A percentile compares a stretch with the other conserved stretches of the same genome.
phyloP scores from a whole-genome alignment of 805 yeast species.

The Candida parachauliodes region DNA sequence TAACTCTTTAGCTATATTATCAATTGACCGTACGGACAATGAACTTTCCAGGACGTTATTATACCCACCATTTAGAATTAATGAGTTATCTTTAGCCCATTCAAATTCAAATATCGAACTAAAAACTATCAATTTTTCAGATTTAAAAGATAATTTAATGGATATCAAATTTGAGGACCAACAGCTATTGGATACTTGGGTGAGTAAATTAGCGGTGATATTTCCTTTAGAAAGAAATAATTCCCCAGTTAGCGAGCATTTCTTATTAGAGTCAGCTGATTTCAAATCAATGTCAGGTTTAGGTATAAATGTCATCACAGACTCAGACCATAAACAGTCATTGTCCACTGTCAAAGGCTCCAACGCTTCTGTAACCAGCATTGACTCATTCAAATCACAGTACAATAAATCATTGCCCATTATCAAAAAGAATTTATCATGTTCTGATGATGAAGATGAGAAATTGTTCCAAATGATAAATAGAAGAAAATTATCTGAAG shows the following conservation, averaged over 20 bases:
- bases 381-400: slow-evolving; percentile 1
- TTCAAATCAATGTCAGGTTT: slow-evolving; percentile 25
- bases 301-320: slow-evolving; percentile 27
- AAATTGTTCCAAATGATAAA: slow-evolving; percentile 9
- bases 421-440: slow-evolving; percentile 9
- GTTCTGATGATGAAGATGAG: slow-evolving; percentile 9
- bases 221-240: slow-evolving; percentile 29
- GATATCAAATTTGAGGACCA: slow-evolving; percentile 14
- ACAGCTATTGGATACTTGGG: slow-evolving; percentile 26
- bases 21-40: slow-evolving; percentile 10
- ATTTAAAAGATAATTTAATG: slow-evolving; percentile 12
- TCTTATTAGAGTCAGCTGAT: slow-evolving; percentile 17
- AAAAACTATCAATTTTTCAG: slow-evolving; percentile 18
- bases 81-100: slow-evolving; percentile 27
- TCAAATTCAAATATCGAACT: slow-evolving; percentile 11
- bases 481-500: slow-evolving; percentile 4
- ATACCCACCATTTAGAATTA: slow-evolving; percentile 41
- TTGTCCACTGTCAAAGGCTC: background rate
- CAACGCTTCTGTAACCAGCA: background rate
- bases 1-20: slow-evolving; percentile 37
- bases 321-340: slow-evolving; percentile 4
- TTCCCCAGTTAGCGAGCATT: slow-evolving; percentile 19
- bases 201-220: slow-evolving; percentile 24
- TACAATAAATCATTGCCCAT: slow-evolving; percentile 9
- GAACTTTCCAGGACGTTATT: slow-evolving; percentile 26